Conservation (phyloP, 2,329 filamentous ascomycete genomes). For the Aspergillus candidus region DNA sequence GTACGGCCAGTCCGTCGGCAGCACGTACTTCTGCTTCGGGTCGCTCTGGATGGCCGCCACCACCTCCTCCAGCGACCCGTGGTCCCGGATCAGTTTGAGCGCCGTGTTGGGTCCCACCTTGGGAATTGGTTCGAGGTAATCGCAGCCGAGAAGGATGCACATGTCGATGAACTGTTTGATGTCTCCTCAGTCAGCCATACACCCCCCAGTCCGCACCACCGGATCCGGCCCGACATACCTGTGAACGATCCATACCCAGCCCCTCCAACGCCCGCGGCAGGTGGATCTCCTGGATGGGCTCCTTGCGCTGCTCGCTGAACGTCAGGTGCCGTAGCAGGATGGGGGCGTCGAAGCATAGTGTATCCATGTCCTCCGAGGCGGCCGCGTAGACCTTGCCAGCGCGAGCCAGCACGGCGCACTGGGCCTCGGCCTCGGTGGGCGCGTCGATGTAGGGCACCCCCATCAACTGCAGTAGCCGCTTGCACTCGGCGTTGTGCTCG, state of each 20-base stretch:
- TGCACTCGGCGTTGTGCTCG: slow-evolving; percentile 94
- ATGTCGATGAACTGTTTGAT: slow-evolving; percentile 79
- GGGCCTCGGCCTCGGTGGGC: slow-evolving; percentile 93
- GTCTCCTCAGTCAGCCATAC: slow-evolving; percentile 12
- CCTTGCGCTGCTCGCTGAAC: slow-evolving; percentile 94
- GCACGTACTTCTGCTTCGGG: slow-evolving; percentile 68
- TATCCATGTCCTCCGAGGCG: slow-evolving; percentile 98
- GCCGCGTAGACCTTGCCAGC: slow-evolving; percentile 95
- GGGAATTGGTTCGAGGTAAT: slow-evolving; percentile 94
- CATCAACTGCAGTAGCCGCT: slow-evolving; percentile 86
- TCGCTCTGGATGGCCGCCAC: slow-evolving; percentile 73
- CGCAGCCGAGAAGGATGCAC: slow-evolving; percentile 94
- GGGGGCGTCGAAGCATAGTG: slow-evolving; percentile 87
- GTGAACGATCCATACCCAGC: slow-evolving; percentile 76
- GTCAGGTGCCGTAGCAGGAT: slow-evolving; percentile 89
- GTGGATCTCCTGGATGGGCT: slow-evolving; percentile 93
- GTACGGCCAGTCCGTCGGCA: slow-evolving; percentile 97
- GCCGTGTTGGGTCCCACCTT: slow-evolving; percentile 90
- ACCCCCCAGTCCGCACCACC: too few species aligned
- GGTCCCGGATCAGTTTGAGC: slow-evolving; percentile 86
- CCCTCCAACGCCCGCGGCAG: slow-evolving; percentile 81
- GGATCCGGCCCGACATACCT: slow-evolving; percentile 48
- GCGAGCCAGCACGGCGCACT: slow-evolving; percentile 82
- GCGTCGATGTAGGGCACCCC: slow-evolving; percentile 92
- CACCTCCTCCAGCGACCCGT: slow-evolving; percentile 80